phyloP scores from a whole-genome alignment of 306 rosid genomes.

The Lagenaria siceraria region DNA sequence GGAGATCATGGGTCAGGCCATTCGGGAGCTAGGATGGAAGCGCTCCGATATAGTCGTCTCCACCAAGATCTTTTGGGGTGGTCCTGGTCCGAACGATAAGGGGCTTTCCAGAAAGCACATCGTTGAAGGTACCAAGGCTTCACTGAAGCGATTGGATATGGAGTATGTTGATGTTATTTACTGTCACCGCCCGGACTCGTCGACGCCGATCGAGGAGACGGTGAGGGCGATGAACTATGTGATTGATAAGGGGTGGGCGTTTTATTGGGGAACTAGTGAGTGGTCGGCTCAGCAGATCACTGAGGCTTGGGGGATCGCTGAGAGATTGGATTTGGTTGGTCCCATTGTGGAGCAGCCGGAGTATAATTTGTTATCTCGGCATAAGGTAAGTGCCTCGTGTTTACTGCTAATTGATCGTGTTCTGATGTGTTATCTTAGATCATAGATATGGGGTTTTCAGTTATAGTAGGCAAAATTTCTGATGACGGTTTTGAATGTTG shows the following conservation, averaged over 20 bases:
- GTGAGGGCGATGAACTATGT: constrained; percentile 84
- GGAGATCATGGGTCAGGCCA: constrained; percentile 98
- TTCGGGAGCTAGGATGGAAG: constrained; percentile 84
- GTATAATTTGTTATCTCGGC: constrained; percentile 76
- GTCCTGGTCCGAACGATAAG: constrained; percentile 88
- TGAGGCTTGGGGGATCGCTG: constrained; percentile 78
- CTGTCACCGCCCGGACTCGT: constrained; percentile 72
- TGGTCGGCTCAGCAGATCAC: constrained; percentile 99
- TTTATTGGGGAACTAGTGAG: constrained; percentile 98
- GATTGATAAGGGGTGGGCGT: constrained; percentile 82
- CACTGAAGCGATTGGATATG: constrained; percentile 72
- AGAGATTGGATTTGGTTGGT: constrained; percentile 62
- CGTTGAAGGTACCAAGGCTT: constrained; percentile 78
- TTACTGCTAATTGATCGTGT: not conserved
- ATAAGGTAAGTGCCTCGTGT: constrained; percentile 34
- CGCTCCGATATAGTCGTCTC: constrained; percentile 88
- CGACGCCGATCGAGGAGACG: constrained; percentile 87
- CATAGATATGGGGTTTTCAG: not conserved
- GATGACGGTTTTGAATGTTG: not conserved
- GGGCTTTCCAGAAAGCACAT: constrained; percentile 84
- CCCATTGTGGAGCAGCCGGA: constrained; percentile 98
- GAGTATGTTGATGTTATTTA: constrained; percentile 76
- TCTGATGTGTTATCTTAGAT: not conserved
- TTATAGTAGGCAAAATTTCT: not conserved
- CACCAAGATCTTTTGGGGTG: constrained; percentile 99